A percentile compares a stretch with the other conserved stretches of the same genome.
These are phyloP conservation scores for Podaxis rugospora DNA, from an alignment of 768 basidiomycete species.

Conservation along the genomic window DNA sequence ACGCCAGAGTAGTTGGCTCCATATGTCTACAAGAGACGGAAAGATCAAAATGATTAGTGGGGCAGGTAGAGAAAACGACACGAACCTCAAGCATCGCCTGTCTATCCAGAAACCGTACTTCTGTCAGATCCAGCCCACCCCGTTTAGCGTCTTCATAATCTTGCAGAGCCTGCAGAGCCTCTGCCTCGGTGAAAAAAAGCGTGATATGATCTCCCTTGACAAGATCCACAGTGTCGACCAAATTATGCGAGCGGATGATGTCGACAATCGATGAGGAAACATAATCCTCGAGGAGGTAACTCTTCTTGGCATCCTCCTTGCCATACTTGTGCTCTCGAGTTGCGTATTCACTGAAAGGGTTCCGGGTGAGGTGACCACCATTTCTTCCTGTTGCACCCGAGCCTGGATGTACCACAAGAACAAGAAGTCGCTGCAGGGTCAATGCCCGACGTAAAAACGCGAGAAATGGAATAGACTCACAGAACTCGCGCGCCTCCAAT, in stretches of 20 bases:
- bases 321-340: constrained; percentile 36
- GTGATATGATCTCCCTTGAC: constrained; percentile 50
- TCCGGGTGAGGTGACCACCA: constrained; percentile 69
- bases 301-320: constrained; percentile 48
- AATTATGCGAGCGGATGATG: constrained; percentile 40
- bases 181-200: constrained; percentile 43
- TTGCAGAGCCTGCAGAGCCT: constrained; percentile 29
- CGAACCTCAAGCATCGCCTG: constrained; percentile 45
- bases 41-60: background rate
- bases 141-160: constrained; percentile 51
- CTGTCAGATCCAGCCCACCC: constrained; percentile 18
- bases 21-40: constrained; percentile 27
- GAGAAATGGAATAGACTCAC: constrained; percentile 38
- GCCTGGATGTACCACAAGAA: constrained; percentile 32
- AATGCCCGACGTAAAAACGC: background rate
- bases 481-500: constrained; percentile 83
- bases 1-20: constrained; percentile 50
- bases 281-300: constrained; percentile 53
- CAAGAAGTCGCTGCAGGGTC: background rate
- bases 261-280: constrained; percentile 43
- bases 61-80: constrained; percentile 8
- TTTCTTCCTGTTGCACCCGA: constrained; percentile 81
- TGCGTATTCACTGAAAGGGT: constrained; percentile 41
- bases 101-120: constrained; percentile 41
- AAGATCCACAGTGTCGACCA: constrained; percentile 54